Conservation (phyloP, 192 early-diverging fungal genomes). For the Coemansia sp. region DNA sequence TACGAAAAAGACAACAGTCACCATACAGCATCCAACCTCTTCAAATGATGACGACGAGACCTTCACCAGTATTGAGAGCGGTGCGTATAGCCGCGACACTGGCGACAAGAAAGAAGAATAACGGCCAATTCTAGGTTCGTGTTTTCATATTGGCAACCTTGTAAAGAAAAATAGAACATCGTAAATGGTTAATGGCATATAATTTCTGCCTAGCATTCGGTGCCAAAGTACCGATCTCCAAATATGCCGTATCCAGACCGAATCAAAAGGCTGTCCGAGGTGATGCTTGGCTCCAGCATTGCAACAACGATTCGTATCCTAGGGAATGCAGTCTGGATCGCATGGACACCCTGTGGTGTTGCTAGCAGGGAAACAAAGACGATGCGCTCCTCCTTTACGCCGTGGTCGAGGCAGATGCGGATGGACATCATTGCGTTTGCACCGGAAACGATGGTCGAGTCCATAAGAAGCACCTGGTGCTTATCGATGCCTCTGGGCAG, state of each 20-base stretch:
- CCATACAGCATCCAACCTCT: conserved; percentile 17
- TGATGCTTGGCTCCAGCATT: conserved; percentile 72
- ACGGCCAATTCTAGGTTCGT: background rate
- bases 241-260: conserved; percentile 89
- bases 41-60: conserved; percentile 13
- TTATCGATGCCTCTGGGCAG: conserved; percentile 66
- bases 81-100: no score
- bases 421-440: conserved; percentile 97
- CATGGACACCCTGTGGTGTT: conserved; percentile 73
- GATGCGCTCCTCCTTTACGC: conserved; percentile 81
- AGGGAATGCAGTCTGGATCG: conserved; percentile 81
- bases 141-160: no score
- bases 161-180: no score
- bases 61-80: background rate
- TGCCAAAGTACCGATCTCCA: conserved; percentile 67
- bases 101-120: background rate
- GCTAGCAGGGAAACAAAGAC: conserved; percentile 84
- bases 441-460: conserved; percentile 89
- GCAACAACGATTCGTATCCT: conserved; percentile 76
- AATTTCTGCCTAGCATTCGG: conserved; percentile 22
- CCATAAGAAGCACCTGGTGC: conserved; percentile 73
- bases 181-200: no score
- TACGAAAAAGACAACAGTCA: conserved; percentile 30
- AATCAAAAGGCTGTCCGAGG: conserved; percentile 66
- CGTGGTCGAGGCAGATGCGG: conserved; percentile 87